A percentile compares a stretch with the other conserved stretches of the same genome.
Evolutionary conservation across 192 early-diverging fungal genomes (phyloP).

Genomic region (Entrophospora sp.): DNA sequence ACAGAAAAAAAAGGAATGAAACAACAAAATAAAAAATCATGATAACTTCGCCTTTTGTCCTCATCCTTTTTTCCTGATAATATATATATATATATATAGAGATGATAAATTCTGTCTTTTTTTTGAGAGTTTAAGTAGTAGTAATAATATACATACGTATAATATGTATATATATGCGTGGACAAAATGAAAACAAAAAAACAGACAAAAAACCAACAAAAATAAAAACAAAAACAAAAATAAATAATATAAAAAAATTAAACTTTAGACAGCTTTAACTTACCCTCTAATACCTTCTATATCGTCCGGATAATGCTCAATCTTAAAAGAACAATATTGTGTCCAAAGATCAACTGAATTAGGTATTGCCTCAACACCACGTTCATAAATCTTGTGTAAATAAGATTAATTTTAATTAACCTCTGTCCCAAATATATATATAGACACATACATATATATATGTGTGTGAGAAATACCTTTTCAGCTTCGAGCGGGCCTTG

Average conservation of each 20-base stretch:
- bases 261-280: slow-evolving; percentile 25
- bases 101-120: no score
- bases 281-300: slow-evolving; percentile 49
- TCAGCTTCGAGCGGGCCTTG: slow-evolving; percentile 49
- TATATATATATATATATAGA: no score
- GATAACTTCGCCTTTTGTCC: no score
- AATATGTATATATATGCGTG: no score
- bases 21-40: no score
- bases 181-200: slow-evolving; percentile 3
- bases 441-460: no score
- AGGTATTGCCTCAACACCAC: slow-evolving; percentile 55
- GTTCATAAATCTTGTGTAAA: slow-evolving; percentile 52
- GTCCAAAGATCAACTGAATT: slow-evolving; percentile 69
- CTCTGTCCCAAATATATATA: no score
- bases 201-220: background rate
- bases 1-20: no score
- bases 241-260: background rate
- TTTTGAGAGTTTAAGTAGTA: no score
- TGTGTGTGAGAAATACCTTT: slow-evolving; percentile 49
- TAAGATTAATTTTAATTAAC: no score
- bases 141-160: no score
- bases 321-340: slow-evolving; percentile 58
- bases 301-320: slow-evolving; percentile 46
- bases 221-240: slow-evolving; percentile 25
- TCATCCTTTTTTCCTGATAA: no score